Evolutionary conservation across 1,284 basidiomycete species (phyloP).

Genomic region (Hemileia vastatrix): DNA sequence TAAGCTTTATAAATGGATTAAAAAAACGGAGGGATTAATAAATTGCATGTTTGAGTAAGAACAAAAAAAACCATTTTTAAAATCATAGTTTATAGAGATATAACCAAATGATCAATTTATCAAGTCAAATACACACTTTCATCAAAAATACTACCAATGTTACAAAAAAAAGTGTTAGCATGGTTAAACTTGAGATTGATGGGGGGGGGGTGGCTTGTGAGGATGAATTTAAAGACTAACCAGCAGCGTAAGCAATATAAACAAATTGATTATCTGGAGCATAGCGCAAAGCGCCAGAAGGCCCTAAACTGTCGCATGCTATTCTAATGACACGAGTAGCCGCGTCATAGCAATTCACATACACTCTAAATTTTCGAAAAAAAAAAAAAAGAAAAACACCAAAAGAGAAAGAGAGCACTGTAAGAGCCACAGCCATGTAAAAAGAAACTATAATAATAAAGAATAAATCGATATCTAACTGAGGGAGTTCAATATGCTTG

Average conservation of each 20-base stretch:
- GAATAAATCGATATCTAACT: neutral
- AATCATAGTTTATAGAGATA: too few species aligned
- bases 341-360: constrained; percentile 52
- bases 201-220: too few species aligned
- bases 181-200: too few species aligned
- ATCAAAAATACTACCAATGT: neutral
- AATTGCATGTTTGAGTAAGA: too few species aligned
- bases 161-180: too few species aligned
- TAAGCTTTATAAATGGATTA: too few species aligned
- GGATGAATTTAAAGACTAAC: too few species aligned
- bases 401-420: neutral
- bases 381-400: too few species aligned
- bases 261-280: constrained; percentile 78
- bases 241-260: constrained; percentile 72
- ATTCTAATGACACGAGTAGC: constrained; percentile 59
- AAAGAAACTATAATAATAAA: neutral
- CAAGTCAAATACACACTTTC: neutral
- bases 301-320: constrained; percentile 58
- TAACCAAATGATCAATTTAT: neutral
- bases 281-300: constrained; percentile 67
- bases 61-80: too few species aligned
- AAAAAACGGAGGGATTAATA: too few species aligned
- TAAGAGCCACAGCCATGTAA: neutral
- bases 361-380: too few species aligned
- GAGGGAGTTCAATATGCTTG: constrained; percentile 31